These are phyloP conservation scores for Phytophthora podocarpi DNA, from an alignment of 352 stramenopile species.

Conservation along the genomic window DNA sequence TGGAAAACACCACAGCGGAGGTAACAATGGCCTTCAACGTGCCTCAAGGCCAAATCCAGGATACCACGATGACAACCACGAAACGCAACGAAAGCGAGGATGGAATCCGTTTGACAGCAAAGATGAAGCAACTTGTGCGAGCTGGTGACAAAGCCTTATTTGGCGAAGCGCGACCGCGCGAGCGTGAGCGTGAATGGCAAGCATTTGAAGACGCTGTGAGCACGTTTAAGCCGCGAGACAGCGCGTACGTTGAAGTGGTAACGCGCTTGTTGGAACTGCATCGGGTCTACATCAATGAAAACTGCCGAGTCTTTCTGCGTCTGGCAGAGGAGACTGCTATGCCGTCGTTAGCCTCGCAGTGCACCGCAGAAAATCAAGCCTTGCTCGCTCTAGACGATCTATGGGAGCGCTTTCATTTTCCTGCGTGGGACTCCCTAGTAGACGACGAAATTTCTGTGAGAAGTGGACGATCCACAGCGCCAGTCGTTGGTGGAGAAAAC, in stretches of 20 bases:
- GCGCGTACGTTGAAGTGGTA: slow-evolving; percentile 20
- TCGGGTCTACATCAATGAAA: slow-evolving; percentile 40
- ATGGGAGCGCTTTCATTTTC: slow-evolving; percentile 36
- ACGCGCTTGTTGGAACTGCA: slow-evolving; percentile 39
- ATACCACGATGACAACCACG: too few relatives aligned
- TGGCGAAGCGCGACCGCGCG: slow-evolving; percentile 15
- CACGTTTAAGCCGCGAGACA: slow-evolving; percentile 20
- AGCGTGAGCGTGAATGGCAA: slow-evolving; percentile 30
- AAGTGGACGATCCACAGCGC: slow-evolving; percentile 12
- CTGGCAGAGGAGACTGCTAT: neutral
- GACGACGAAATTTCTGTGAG: neutral
- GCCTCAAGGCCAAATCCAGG: neutral
- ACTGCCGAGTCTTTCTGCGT: slow-evolving; percentile 7
- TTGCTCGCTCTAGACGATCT: slow-evolving; percentile 16
- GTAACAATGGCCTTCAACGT: neutral
- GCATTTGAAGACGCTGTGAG: slow-evolving; percentile 23
- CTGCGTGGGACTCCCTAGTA: slow-evolving; percentile 5
- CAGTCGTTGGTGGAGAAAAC: slow-evolving; percentile 23
- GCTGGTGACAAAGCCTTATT: slow-evolving; percentile 17
- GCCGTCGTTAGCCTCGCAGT: neutral
- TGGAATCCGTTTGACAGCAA: neutral
- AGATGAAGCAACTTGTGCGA: slow-evolving; percentile 6
- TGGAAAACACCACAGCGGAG: neutral
- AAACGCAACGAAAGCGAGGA: too few relatives aligned
- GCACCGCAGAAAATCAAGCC: slow-evolving; percentile 20